Evolutionary conservation across 495 filamentous ascomycete genomes (phyloP).

Genomic region (Lasiosphaeria miniovina): DNA sequence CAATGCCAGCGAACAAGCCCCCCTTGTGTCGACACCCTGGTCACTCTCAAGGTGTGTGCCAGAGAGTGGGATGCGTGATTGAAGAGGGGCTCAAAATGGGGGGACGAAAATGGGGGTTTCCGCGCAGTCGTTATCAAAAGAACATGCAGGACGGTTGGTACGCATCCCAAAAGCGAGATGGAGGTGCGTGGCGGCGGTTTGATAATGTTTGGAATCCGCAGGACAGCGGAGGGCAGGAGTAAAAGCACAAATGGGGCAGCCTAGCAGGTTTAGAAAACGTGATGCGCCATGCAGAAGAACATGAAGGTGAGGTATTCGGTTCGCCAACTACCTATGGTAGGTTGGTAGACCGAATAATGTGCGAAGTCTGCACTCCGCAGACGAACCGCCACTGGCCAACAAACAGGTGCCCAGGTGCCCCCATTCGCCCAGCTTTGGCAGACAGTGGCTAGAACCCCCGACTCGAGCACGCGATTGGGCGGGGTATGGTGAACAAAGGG

Average conservation of each 20-base stretch:
- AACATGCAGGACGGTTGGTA: constrained; percentile 11
- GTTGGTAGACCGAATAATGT: background rate
- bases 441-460: constrained; percentile 1
- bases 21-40: constrained; percentile 12
- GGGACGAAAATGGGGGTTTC: constrained; percentile 21
- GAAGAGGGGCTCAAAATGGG: constrained; percentile 20
- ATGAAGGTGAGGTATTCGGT: too few relatives aligned
- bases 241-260: too few relatives aligned
- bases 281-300: too few relatives aligned
- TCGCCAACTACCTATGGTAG: too few relatives aligned
- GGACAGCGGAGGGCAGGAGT: background rate
- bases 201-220: background rate
- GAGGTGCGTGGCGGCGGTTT: background rate
- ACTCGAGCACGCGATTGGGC: constrained; percentile 9
- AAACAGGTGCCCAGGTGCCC: background rate
- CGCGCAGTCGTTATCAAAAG: constrained; percentile 14
- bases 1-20: constrained; percentile 21
- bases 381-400: background rate
- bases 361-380: constrained; percentile 3
- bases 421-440: constrained; percentile 8
- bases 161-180: constrained; percentile 1
- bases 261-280: too few relatives aligned
- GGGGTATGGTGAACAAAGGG: background rate
- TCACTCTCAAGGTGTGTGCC: constrained; percentile 18
- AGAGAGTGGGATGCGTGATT: constrained; percentile 33